Evolutionary conservation across 768 basidiomycete genomes (phyloP), one percentile per base, ranked within the genome.

Genomic region (Naematelia encephala): DNA sequence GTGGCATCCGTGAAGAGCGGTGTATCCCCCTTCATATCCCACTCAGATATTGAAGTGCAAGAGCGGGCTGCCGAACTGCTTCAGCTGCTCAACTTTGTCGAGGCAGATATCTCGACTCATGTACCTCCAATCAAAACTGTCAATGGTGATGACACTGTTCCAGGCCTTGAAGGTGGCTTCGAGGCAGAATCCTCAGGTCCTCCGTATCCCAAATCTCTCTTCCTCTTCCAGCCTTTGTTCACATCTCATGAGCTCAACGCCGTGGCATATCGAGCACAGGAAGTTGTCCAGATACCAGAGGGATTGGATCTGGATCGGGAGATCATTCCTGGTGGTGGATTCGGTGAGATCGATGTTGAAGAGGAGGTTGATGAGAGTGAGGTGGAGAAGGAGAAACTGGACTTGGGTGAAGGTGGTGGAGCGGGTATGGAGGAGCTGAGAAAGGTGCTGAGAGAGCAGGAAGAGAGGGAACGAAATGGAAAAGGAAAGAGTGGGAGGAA

Each of bases 131-230:
- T 11, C 4, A 54, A 54, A 27, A 4, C 26, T 4, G 19, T 29
- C 5, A 22, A 26, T 10, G 4, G 19, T n/a, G 11, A 19, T 21
- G 43, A 56, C 19, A 61, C 57, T 45, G 62, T 72, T 4, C 66
- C 66, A 10, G 71, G 60, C 4, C 29, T 72, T 5, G 74, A 78
- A 23, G 77, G 78, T 1, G 78, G 78, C 29, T 79, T 79, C 26
- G 81, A 80, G 14, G 74, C 58, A 11, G n/a, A 26, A n/a, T 52
- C 72, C 12, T 82, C 84, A 10, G 46, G 30, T 83, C 84, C 14
- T 14, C 78, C 78, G 30, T 94, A 90, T 69, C 96, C 96, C 1
- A 92, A 93, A 79, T 90, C 89, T 67, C 79, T 98, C 12, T 88
- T 86, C 75, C 84, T 99, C 54, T 85, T 98, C 45, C 81, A 83